Evolutionary conservation across 2,329 filamentous ascomycete species (phyloP).

Genomic region (Alternaria panax): DNA sequence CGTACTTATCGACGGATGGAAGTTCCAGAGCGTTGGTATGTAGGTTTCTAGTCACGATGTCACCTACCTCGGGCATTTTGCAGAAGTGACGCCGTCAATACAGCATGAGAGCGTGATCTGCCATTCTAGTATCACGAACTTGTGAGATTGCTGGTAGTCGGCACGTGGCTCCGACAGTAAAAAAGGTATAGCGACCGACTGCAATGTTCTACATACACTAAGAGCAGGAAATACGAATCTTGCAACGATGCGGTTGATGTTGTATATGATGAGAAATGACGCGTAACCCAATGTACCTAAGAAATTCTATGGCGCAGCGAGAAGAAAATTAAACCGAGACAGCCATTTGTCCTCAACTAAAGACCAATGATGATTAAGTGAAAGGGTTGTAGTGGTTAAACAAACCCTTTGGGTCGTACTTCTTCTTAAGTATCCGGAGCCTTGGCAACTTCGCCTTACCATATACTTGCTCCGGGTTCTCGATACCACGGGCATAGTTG

Average conservation of each 20-base stretch:
- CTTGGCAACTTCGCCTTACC: conserved; percentile 39
- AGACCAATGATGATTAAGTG: neutral
- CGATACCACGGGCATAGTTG: conserved; percentile 40
- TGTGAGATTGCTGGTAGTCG: neutral
- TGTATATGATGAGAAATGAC: neutral
- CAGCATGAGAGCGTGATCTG: too few relatives aligned
- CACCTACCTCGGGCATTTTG: neutral
- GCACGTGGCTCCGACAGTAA: neutral
- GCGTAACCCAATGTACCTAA: neutral
- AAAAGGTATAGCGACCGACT: neutral
- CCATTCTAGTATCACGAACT: too few relatives aligned
- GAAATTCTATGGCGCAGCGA: neutral
- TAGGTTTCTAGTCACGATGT: too few relatives aligned
- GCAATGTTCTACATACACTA: neutral
- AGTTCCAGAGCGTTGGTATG: neutral
- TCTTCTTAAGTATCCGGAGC: conserved; percentile 37
- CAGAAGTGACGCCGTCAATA: neutral
- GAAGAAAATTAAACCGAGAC: neutral
- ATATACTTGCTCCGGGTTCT: conserved; percentile 37
- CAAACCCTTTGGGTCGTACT: conserved; percentile 37
- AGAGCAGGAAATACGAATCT: neutral
- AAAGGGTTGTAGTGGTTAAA: conserved; percentile 6
- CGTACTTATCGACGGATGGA: neutral
- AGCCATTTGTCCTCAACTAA: neutral
- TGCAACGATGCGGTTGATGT: too few relatives aligned